phyloP scores from a whole-genome alignment of 2,329 filamentous ascomycete species.

The Beauveria scarabaeidicola region DNA sequence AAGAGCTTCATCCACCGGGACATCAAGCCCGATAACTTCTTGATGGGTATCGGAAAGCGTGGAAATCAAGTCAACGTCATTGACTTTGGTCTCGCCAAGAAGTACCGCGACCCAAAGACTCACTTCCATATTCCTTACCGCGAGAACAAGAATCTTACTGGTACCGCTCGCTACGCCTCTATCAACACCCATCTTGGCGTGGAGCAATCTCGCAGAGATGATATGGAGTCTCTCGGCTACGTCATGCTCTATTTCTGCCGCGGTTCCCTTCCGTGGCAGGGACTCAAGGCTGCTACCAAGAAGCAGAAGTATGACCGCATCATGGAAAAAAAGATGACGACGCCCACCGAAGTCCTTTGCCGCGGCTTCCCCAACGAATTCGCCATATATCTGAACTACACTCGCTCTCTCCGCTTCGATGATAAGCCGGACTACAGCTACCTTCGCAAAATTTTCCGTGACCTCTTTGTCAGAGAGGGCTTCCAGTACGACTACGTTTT shows the following conservation, averaged over 20 bases:
- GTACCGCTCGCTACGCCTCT: slow-evolving; percentile 94
- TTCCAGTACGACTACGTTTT: slow-evolving; percentile 99
- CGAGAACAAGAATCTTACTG: slow-evolving; percentile 99
- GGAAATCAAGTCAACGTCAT: slow-evolving; percentile 99
- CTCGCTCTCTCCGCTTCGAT: slow-evolving; percentile 94
- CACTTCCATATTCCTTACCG: slow-evolving; percentile 99
- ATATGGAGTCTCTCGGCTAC: slow-evolving; percentile 98
- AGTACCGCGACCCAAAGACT: slow-evolving; percentile 98
- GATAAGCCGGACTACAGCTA: slow-evolving; percentile 99
- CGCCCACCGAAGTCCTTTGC: slow-evolving; percentile 95
- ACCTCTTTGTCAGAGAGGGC: slow-evolving; percentile 95
- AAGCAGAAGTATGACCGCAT: slow-evolving; percentile 99
- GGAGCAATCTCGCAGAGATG: slow-evolving; percentile 97
- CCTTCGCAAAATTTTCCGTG: slow-evolving; percentile 99
- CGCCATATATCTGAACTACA: slow-evolving; percentile 99
- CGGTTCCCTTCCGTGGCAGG: slow-evolving; percentile 97
- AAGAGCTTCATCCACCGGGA: slow-evolving; percentile 99
- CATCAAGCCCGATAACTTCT: slow-evolving; percentile 99
- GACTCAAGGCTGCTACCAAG: slow-evolving; percentile 95
- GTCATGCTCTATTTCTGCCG: slow-evolving; percentile 99
- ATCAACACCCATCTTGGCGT: slow-evolving; percentile 99
- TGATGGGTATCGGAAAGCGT: slow-evolving; percentile 98
- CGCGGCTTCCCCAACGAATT: slow-evolving; percentile 99
- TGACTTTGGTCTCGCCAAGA: slow-evolving; percentile 98
- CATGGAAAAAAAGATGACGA: slow-evolving; percentile 99